Conservation (phyloP, 805 yeast genomes). For the Groenewaldozyma tartarivorans region DNA sequence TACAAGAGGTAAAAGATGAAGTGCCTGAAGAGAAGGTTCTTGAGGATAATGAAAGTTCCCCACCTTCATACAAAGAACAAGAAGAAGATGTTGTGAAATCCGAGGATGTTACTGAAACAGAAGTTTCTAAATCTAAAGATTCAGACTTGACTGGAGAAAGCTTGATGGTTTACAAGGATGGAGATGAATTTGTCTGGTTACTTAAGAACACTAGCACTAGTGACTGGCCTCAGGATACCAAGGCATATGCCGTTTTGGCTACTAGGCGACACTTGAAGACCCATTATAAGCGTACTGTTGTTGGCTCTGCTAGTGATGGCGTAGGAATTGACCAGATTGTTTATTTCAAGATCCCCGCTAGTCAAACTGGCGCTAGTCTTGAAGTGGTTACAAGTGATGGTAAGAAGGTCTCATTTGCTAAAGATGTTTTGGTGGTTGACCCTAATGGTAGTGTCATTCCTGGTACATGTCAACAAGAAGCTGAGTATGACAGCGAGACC, state of each 20-base stretch:
- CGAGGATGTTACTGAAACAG: constrained; percentile 2
- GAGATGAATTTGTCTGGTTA: neutral
- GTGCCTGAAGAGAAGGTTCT: constrained; percentile 3
- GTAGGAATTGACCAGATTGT: neutral
- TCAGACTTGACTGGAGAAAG: neutral
- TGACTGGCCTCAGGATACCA: neutral
- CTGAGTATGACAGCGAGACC: neutral
- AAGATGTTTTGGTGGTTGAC: neutral
- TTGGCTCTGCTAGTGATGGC: neutral
- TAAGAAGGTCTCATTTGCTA: neutral
- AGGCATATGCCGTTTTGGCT: neutral
- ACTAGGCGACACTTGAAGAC: neutral
- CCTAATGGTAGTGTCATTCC: neutral
- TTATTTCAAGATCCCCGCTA: neutral
- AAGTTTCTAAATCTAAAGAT: neutral
- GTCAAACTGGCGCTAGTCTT: neutral
- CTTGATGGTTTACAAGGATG: neutral
- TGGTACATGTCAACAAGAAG: too few species aligned
- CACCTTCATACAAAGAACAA: constrained; percentile 1
- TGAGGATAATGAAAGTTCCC: constrained; percentile 1
- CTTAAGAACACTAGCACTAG: too few species aligned
- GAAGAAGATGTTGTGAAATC: neutral
- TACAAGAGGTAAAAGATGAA: neutral
- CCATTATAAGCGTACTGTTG: neutral
- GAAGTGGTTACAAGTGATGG: neutral